Base-by-base conservation (phyloP, 441 rosid genomes). In the Adansonia rubrostipa region DNA sequence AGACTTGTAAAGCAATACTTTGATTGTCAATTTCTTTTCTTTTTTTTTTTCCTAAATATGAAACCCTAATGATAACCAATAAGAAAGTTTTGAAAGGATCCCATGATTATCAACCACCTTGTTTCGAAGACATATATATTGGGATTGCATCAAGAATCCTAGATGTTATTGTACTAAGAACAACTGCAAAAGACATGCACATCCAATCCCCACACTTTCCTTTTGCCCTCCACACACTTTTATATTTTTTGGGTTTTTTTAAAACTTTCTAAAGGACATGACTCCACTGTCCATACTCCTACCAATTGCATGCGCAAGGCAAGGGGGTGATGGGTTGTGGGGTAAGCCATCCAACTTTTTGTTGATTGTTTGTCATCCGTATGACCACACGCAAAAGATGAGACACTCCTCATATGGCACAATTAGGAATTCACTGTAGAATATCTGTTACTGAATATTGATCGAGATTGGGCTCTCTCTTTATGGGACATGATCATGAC, bases 401-500 rank as follows among this genome's bases (percentile, higher is more conserved):
- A 13, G 5, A 33, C 1, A n/a, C 63, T 8, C 63, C 3, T 11
- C 6, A 47, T 5, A 60, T 54, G 6, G 28, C 51, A n/a, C 1
- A 66, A 66, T 40, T 42, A 9, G 51, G 63, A 74, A 75, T 82
- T 73, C 74, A 73, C 78, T 22, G 33, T 69, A 54, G 84, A 76
- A 83, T 80, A 83, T 76, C 20, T 33, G 17, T 33, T 24, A 20
- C 8, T 19, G 62, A 58, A 58, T 10, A 65, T 74, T 80, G 83
- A 84, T 82, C 50, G 81, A 63, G 84, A 86, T 79, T 80, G 80
- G 80, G 79, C 71, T 75, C 78, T 63, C 83, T 42, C 87, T 84
- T 86, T 84, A 53, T 3, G 14, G 71, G 85, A 83, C 88, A 87
- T 63, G 69, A 87, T 85, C 83, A 83, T 85, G 76, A 63, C 75